phyloP scores from a whole-genome alignment of 371 early-diverging fungal species.

The Dinochytrium kinnereticum region DNA sequence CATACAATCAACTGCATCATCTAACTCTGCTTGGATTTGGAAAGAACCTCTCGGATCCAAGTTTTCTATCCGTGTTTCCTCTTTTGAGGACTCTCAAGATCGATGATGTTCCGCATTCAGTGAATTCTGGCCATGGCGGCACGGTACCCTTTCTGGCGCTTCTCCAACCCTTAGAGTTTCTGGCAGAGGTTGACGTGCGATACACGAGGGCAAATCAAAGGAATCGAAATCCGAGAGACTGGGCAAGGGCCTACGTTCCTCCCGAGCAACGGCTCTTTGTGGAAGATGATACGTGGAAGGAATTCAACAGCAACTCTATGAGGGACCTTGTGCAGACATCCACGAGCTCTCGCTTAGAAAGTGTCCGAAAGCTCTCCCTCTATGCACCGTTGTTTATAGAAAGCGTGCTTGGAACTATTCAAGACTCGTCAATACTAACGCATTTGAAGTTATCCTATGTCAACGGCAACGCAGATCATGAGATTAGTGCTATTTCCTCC shows the following conservation, averaged over 20 bases:
- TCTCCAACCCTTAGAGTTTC: background rate
- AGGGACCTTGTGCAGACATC: background rate
- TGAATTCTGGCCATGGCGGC: background rate
- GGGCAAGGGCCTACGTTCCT: conserved; percentile 1
- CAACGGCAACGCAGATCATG: background rate
- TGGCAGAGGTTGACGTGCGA: background rate
- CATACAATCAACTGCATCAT: background rate
- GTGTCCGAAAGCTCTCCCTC: background rate
- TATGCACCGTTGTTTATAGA: background rate
- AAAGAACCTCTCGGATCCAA: background rate
- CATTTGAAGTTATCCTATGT: background rate
- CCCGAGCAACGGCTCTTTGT: background rate
- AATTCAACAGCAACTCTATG: background rate
- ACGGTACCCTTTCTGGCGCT: background rate
- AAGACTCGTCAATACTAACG: background rate
- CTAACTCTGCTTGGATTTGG: conserved; percentile 26
- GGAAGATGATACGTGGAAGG: background rate
- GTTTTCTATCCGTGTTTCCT: background rate
- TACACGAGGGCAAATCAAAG: background rate
- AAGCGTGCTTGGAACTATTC: background rate
- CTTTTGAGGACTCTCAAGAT: conserved; percentile 12
- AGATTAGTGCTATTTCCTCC: background rate
- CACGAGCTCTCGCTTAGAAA: background rate
- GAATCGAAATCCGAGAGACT: background rate
- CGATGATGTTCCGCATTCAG: conserved; percentile 22